Evolutionary conservation across 108 stramenopile species (phyloP).

Genomic region (Parietichytrium sp.): DNA sequence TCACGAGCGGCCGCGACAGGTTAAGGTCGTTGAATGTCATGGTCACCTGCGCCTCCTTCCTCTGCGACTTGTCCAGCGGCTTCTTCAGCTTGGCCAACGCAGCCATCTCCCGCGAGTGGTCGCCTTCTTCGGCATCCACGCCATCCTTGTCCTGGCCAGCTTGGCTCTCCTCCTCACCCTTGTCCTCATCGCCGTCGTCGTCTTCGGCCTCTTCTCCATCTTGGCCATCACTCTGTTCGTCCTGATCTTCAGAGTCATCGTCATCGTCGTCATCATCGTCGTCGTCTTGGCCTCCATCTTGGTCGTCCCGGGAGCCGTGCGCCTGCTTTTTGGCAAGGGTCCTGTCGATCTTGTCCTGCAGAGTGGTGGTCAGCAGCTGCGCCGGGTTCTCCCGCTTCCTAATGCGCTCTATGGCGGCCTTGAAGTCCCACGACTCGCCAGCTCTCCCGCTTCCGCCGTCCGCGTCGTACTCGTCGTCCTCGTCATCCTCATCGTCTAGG

Average conservation of each 20-base stretch:
- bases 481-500: background rate
- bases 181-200: background rate
- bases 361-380: background rate
- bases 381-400: background rate
- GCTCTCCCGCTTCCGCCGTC: no score
- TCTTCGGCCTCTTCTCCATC: background rate
- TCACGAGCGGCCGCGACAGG: conserved; percentile 84
- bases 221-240: background rate
- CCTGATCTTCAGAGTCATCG: background rate
- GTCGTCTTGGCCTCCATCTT: background rate
- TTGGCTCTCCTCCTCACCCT: background rate
- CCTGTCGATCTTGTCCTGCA: background rate
- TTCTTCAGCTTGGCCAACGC: background rate
- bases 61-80: background rate
- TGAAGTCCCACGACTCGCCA: conserved; percentile 32
- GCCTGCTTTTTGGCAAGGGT: background rate
- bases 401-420: conserved; percentile 14
- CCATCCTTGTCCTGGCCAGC: background rate
- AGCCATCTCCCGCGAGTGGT: background rate
- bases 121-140: background rate
- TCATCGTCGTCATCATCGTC: background rate
- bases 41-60: conserved; percentile 41
- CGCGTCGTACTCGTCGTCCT: background rate
- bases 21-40: conserved; percentile 82
- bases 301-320: background rate